Conservation (phyloP, 345 rosid species). For the Eutrema yunnanense region DNA sequence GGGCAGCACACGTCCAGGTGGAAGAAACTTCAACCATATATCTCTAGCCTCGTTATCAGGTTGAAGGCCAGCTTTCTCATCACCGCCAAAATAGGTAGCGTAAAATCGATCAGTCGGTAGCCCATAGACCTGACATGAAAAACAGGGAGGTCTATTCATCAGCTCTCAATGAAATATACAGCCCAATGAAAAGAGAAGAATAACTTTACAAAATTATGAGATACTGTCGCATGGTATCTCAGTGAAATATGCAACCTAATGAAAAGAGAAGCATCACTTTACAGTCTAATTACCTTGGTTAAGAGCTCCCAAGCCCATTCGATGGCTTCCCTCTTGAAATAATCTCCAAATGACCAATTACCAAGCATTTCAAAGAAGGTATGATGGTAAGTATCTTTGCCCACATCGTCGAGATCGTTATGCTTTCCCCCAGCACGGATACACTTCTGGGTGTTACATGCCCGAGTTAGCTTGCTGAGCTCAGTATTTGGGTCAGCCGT, state of each 20-base stretch:
- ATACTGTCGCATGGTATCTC: not conserved
- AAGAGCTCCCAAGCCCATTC: slow-evolving; percentile 98
- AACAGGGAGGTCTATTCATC: not conserved
- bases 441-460: slow-evolving; percentile 94
- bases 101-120: slow-evolving; percentile 74
- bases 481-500: slow-evolving; percentile 78
- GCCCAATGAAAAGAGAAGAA: not conserved
- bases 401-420: slow-evolving; percentile 96
- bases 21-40: slow-evolving; percentile 77
- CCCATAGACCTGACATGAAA: slow-evolving; percentile 57
- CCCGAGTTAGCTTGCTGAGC: slow-evolving; percentile 67
- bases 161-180: not conserved
- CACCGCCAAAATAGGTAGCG: slow-evolving; percentile 99
- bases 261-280: not conserved
- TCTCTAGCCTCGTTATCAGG: slow-evolving; percentile 89
- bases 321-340: slow-evolving; percentile 91
- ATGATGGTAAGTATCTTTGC: slow-evolving; percentile 96
- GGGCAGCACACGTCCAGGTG: slow-evolving; percentile 70
- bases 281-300: slow-evolving; percentile 43
- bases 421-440: slow-evolving; percentile 98
- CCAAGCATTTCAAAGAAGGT: slow-evolving; percentile 99
- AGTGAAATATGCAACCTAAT: not conserved
- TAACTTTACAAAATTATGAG: not conserved
- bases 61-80: slow-evolving; percentile 76
- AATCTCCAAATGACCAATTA: slow-evolving; percentile 98